Conservation (phyloP, 139 green algal genomes). For the Chlamydomonas sphaeroides region DNA sequence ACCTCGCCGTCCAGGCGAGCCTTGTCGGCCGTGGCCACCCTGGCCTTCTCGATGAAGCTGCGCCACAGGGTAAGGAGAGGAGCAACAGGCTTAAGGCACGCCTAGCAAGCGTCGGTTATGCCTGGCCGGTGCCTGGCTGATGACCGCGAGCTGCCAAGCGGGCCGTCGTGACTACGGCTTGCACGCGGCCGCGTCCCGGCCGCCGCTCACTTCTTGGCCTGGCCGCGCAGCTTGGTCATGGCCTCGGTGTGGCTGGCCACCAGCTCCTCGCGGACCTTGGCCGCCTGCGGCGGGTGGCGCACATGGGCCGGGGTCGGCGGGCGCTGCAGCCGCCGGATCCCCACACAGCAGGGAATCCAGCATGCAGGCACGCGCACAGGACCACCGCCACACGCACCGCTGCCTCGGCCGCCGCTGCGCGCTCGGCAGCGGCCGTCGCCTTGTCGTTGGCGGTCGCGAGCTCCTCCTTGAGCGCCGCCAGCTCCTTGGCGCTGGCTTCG, state of each 20-base stretch:
- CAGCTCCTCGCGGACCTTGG: slow-evolving; percentile 7
- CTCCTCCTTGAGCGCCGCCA: slow-evolving; percentile 16
- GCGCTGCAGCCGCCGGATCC: no score
- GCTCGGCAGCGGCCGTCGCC: no score
- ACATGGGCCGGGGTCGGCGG: not conserved
- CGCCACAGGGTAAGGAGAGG: not conserved
- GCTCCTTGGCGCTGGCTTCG: not conserved
- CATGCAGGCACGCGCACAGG: no score
- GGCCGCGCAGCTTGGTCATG: slow-evolving; percentile 13
- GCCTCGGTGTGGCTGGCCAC: not conserved
- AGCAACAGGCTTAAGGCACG: not conserved
- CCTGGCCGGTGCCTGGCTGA: no score
- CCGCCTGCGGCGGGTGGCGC: not conserved
- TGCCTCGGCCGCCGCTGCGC: not conserved
- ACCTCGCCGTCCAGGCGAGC: not conserved
- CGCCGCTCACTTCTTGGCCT: not conserved
- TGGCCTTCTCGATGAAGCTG: not conserved
- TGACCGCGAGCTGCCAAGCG: not conserved
- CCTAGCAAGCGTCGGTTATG: not conserved
- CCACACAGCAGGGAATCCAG: not conserved
- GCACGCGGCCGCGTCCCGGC: no score
- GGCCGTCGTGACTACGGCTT: no score
- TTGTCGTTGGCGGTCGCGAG: not conserved
- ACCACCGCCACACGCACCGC: slow-evolving; percentile 12
- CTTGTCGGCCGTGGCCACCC: not conserved